Evolutionary conservation across 768 basidiomycete genomes (phyloP), one percentile per base, ranked within the genome.

Genomic region (Boletus bicolor): DNA sequence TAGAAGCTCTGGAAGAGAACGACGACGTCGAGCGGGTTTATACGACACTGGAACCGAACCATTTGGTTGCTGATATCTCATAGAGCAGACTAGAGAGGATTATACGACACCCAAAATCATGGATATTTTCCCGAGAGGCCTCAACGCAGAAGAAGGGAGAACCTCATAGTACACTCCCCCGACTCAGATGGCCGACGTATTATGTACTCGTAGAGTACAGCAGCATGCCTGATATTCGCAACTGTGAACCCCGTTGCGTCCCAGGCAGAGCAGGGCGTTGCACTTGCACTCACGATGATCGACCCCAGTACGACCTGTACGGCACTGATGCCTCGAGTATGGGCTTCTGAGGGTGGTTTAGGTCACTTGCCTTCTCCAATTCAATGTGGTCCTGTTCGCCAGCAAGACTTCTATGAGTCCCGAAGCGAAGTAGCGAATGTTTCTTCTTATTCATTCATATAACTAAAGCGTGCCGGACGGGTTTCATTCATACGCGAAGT

Each of bases 11-110:
- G 48, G 83, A 85, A 67, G 80, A 73, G 24, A 72, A 81, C 55
- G 82, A 81, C 51, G 86, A 87, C 63, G 80, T 79, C 12, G 69
- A 81, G 53, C 77, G 76, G 53, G 81, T 87, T 26, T 86, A 81
- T 74, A 84, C 84, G 44, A 82, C 77, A 26, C 55, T 77, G 51
- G 79, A 79, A 41, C 55, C 60, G 28, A 70, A 66, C 36, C 52
- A 43, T 55, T 49, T 73, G 21, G 51, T 71, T 34, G 67, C 58
- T 53, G 60, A 60, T 58, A 43, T 45, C 45, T 48, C 50, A 49
- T 65, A 65, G 59, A 57, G 46, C 49, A 61, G 14, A 30, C 44
- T 59, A 49, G 21, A 50, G n/a, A 37, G 39, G 21, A 28, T 19
- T 21, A 45, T 26, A 38, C 9, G 44, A 42, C 28, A 7, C 28